Conservation (phyloP, 768 basidiomycete genomes). For the Paxillus rubicundulus region DNA sequence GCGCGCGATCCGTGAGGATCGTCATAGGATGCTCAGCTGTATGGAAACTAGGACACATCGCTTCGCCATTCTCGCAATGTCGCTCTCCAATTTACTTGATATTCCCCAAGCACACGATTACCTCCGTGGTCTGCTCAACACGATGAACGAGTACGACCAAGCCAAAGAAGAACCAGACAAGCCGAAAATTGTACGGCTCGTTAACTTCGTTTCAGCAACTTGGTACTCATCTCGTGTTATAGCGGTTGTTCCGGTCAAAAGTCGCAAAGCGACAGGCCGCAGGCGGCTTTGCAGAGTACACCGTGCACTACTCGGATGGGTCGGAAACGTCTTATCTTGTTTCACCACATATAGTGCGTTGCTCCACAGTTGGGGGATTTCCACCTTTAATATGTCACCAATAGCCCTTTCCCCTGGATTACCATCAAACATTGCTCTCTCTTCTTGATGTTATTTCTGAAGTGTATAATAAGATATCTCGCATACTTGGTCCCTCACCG, state of each 20-base stretch:
- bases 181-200: constrained; percentile 61
- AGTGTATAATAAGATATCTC: constrained; percentile 83
- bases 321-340: constrained; percentile 69
- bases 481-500: constrained; percentile 79
- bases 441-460: constrained; percentile 88
- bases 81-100: constrained; percentile 77
- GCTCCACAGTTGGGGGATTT: not conserved
- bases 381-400: constrained; percentile 5
- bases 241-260: constrained; percentile 63
- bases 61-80: constrained; percentile 85
- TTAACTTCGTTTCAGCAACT: not conserved
- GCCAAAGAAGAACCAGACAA: constrained; percentile 52
- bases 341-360: constrained; percentile 68
- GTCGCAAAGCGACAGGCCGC: constrained; percentile 49
- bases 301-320: constrained; percentile 55
- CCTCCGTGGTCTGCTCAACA: constrained; percentile 68
- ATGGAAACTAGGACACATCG: constrained; percentile 60
- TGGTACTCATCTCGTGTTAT: constrained; percentile 13
- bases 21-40: constrained; percentile 1
- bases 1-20: constrained; percentile 15
- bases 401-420: constrained; percentile 87
- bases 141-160: constrained; percentile 75
- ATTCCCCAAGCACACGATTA: constrained; percentile 79
- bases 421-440: constrained; percentile 84
- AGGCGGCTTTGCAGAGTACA: constrained; percentile 57